phyloP scores from a whole-genome alignment of 306 rosid genomes.

The Vachellia collinsii region DNA sequence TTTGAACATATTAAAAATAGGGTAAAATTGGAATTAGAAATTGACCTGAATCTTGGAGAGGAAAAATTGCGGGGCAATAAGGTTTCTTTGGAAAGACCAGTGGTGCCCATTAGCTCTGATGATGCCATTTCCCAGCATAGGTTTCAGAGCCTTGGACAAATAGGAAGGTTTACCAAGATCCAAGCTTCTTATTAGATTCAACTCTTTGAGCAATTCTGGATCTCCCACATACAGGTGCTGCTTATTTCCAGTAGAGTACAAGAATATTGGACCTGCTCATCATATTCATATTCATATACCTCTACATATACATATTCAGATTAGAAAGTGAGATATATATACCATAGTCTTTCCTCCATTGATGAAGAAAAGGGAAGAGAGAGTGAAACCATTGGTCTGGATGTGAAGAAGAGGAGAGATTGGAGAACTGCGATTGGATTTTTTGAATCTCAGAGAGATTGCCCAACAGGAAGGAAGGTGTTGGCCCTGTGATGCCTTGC shows the following conservation, averaged over 20 bases:
- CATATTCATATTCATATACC: neutral
- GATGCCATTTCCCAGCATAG: constrained; percentile 42
- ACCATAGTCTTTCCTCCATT: constrained; percentile 44
- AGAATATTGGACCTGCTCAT: constrained; percentile 33
- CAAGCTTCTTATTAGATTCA: constrained; percentile 25
- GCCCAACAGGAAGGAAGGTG: constrained; percentile 39
- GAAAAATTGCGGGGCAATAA: constrained; percentile 49
- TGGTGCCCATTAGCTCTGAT: constrained; percentile 29
- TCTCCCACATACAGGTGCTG: constrained; percentile 41
- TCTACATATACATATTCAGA: neutral
- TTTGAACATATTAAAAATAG: neutral
- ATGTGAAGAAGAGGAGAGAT: neutral
- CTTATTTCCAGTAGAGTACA: constrained; percentile 43
- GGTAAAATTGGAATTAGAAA: neutral
- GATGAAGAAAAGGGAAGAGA: constrained; percentile 39
- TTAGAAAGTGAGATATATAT: neutral
- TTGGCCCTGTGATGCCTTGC: constrained; percentile 46
- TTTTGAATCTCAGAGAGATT: constrained; percentile 30
- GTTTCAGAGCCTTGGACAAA: constrained; percentile 31
- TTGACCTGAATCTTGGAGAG: constrained; percentile 43
- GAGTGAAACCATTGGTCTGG: constrained; percentile 32
- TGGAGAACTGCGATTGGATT: neutral
- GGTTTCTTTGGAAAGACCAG: constrained; percentile 46
- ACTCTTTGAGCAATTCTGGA: constrained; percentile 32
- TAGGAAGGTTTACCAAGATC: constrained; percentile 39